These are phyloP conservation scores for Eucalyptus pumila DNA, from an alignment of 345 rosid genomes.

Conservation along the genomic window DNA sequence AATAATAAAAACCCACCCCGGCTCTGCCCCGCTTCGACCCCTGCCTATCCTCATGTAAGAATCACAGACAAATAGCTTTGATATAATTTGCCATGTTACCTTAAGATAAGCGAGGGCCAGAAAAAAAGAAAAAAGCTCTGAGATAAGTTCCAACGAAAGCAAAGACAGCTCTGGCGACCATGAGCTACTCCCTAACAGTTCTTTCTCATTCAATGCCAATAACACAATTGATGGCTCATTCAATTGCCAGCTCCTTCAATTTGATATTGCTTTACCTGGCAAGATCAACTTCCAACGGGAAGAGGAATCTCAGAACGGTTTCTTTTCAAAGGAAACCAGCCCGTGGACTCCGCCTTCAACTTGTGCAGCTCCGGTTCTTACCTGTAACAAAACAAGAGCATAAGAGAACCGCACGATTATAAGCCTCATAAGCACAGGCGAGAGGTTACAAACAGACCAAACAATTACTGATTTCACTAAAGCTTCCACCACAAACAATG, in stretches of 20 bases:
- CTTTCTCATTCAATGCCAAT: background rate
- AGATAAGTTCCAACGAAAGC: background rate
- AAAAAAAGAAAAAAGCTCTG: background rate
- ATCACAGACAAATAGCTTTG: background rate
- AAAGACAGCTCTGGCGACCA: background rate
- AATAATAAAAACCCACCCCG: background rate
- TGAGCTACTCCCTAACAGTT: background rate
- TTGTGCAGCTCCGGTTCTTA: slow-evolving; percentile 88
- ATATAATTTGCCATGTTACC: background rate
- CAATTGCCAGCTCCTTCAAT: background rate
- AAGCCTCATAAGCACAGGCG: background rate
- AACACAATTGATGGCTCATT: background rate
- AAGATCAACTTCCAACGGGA: background rate
- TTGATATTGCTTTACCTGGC: background rate
- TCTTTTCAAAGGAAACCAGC: slow-evolving; percentile 66
- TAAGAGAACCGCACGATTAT: background rate
- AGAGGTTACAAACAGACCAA: background rate
- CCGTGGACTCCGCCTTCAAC: slow-evolving; percentile 85
- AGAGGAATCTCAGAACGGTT: slow-evolving; percentile 19
- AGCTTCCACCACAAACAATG: background rate
- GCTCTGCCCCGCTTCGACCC: background rate
- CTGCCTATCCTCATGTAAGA: background rate
- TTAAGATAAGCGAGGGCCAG: background rate
- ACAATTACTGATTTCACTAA: background rate
- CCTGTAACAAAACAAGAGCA: slow-evolving; percentile 21